Conservation (phyloP, 208 protist genomes). For the Acanthamoeba culbertsoni region DNA sequence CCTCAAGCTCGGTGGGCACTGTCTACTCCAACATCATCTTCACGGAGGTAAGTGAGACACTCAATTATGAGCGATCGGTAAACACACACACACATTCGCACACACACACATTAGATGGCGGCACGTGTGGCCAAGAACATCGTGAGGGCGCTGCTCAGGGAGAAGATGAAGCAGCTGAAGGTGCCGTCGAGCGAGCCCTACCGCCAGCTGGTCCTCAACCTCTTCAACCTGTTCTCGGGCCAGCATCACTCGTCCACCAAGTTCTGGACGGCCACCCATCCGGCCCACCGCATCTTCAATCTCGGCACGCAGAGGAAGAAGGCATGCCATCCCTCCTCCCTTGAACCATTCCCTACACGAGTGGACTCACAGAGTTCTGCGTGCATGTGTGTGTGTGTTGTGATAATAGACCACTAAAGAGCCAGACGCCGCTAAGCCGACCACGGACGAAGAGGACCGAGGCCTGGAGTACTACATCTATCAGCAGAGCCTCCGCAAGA, state of each 20-base stretch:
- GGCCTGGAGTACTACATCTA: neutral
- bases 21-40: conserved; percentile 16
- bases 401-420: neutral
- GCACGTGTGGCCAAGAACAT: conserved; percentile 58
- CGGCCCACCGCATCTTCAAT: neutral
- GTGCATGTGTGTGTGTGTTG: neutral
- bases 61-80: neutral
- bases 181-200: conserved; percentile 48
- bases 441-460: neutral
- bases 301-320: neutral
- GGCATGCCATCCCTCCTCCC: neutral
- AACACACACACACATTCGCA: neutral
- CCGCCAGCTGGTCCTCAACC: neutral
- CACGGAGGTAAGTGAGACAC: neutral
- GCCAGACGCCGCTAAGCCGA: neutral
- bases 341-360: neutral
- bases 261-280: neutral
- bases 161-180: conserved; percentile 60
- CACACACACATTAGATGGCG: conserved; percentile 14
- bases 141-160: neutral
- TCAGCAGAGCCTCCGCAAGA: neutral
- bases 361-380: neutral
- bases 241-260: neutral
- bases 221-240: neutral
- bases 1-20: neutral